Conservation (phyloP, 2,329 filamentous ascomycete species). For the Fusarium scirpi region DNA sequence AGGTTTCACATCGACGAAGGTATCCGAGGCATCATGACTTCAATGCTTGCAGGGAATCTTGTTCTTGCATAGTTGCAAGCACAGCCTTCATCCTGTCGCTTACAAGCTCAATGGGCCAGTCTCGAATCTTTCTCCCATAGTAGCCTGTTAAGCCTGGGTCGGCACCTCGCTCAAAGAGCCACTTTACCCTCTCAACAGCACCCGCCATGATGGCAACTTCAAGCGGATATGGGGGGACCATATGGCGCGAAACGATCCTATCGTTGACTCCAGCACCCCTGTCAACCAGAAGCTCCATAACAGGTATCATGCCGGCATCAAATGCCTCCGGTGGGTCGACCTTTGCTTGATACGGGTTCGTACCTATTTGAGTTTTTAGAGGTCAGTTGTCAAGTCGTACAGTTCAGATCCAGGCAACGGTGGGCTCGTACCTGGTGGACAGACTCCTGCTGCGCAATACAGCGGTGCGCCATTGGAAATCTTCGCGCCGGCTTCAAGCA, state of each 20-base stretch:
- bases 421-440: conserved; percentile 6
- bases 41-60: not conserved
- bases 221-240: conserved; percentile 29
- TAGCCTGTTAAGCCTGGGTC: conserved; percentile 25
- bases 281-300: conserved; percentile 31
- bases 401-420: not conserved
- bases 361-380: not conserved
- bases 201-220: conserved; percentile 37
- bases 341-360: not conserved
- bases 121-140: conserved; percentile 24
- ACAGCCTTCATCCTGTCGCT: conserved; percentile 33
- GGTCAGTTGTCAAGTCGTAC: not conserved
- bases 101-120: not conserved
- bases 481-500: conserved; percentile 29
- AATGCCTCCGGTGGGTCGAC: conserved; percentile 13
- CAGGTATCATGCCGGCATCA: conserved; percentile 21
- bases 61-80: conserved; percentile 1
- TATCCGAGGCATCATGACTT: no score
- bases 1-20: not conserved
- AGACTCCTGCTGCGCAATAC: conserved; percentile 28
- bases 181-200: conserved; percentile 33
- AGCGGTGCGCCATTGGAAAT: conserved; percentile 32
- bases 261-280: conserved; percentile 32
- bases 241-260: conserved; percentile 6
- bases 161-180: conserved; percentile 35